Percentiles rank a stretch among this genome's conserved stretches.
Conservation (phyloP, 2,329 filamentous ascomycete species). For the Cryphonectria japonica region DNA sequence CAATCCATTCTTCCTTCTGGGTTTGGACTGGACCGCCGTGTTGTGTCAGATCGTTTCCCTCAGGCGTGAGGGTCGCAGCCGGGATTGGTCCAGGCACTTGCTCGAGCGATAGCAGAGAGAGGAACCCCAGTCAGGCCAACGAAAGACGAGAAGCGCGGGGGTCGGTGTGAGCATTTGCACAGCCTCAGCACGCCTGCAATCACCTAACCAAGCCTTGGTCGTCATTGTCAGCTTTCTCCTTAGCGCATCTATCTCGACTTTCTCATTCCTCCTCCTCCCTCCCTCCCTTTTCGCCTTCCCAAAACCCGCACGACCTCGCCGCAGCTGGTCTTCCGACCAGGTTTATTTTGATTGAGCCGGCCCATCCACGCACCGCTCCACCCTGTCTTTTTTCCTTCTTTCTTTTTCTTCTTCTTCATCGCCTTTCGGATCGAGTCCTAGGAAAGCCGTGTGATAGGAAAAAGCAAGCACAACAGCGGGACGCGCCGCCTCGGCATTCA, state of each 20-base stretch:
- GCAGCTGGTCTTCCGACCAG: not conserved
- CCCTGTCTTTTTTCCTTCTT: not conserved
- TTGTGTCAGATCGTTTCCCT: not conserved
- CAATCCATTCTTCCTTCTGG: not conserved
- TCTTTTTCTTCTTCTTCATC: not conserved
- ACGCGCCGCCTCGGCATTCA: constrained; percentile 39
- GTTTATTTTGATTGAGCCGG: constrained; percentile 11
- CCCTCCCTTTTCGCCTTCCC: constrained; percentile 3
- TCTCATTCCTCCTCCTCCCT: not conserved
- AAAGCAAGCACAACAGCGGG: constrained; percentile 30
- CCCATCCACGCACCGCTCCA: constrained; percentile 8
- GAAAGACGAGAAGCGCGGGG: constrained; percentile 23
- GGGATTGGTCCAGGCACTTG: constrained; percentile 26
- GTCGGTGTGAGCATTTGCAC: constrained; percentile 23
- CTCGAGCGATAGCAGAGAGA: not conserved
- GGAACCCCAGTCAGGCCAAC: not conserved
- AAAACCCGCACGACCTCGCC: constrained; percentile 5
- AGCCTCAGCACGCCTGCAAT: constrained; percentile 29
- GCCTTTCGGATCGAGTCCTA: not conserved
- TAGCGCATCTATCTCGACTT: constrained; percentile 10
- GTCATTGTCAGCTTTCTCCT: constrained; percentile 26
- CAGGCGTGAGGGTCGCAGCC: not conserved
- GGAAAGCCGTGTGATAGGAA: constrained; percentile 26
- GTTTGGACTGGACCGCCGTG: not conserved
- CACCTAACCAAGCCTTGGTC: constrained; percentile 20